Evolutionary conservation across 345 rosid species (phyloP).

Genomic region (Brassica incana): DNA sequence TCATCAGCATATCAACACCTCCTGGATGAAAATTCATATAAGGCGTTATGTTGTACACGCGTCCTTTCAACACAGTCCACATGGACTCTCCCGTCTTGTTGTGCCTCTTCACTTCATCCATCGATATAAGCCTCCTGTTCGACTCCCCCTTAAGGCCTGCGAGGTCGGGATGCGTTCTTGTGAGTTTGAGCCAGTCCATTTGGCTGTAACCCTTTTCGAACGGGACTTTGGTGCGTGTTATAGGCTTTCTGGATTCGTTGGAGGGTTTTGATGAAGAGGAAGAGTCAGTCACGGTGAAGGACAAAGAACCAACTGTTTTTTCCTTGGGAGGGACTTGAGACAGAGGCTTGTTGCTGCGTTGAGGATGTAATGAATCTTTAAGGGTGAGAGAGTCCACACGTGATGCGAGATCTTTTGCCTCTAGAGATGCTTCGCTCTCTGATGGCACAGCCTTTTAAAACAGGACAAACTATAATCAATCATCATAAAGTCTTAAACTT

Average conservation of each 20-base stretch:
- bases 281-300: conserved; percentile 58
- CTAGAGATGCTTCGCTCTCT: conserved; percentile 33
- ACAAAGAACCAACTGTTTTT: conserved; percentile 62
- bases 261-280: conserved; percentile 40
- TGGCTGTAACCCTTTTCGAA: conserved; percentile 90
- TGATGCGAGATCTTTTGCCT: conserved; percentile 44
- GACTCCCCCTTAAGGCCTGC: conserved; percentile 88
- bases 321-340: conserved; percentile 36
- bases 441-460: conserved; percentile 40
- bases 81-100: conserved; percentile 69
- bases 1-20: conserved; percentile 88
- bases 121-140: conserved; percentile 68
- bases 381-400: conserved; percentile 40
- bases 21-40: conserved; percentile 97
- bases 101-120: conserved; percentile 77
- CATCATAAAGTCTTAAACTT: conserved; percentile 6
- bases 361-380: conserved; percentile 36
- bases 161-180: conserved; percentile 82
- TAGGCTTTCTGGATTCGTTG: conserved; percentile 52
- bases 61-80: conserved; percentile 95
- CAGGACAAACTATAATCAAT: conserved; percentile 10
- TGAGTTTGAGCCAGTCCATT: conserved; percentile 86
- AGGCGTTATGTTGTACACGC: conserved; percentile 81
- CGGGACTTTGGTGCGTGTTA: conserved; percentile 71
- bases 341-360: conserved; percentile 41